Conservation (phyloP, 176 grass and related monocot species). For the Otatea glauca region DNA sequence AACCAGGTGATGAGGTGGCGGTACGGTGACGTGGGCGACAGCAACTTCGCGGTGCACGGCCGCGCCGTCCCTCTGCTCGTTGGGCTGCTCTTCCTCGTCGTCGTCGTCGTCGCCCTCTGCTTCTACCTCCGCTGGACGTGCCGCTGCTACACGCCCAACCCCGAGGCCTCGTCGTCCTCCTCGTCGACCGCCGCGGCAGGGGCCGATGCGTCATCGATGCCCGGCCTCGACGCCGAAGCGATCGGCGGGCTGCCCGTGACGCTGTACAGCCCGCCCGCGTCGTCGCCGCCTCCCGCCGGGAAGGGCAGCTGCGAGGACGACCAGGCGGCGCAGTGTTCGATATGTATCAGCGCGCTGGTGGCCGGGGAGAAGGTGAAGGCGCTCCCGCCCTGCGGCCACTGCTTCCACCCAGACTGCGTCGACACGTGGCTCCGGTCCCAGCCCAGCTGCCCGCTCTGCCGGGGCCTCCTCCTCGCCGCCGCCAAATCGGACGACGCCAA, state of each 20-base stretch:
- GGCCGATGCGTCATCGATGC: background rate
- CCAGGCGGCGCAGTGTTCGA: constrained; percentile 61
- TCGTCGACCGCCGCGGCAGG: background rate
- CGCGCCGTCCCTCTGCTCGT: constrained; percentile 43
- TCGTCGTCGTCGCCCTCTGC: constrained; percentile 48
- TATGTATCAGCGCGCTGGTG: constrained; percentile 67
- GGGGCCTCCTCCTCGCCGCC: constrained; percentile 40
- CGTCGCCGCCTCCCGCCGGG: background rate
- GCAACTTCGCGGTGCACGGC: constrained; percentile 62
- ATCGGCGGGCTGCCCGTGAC: constrained; percentile 54
- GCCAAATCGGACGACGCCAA: constrained; percentile 28
- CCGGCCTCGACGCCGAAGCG: constrained; percentile 47
- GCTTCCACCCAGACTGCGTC: constrained; percentile 89
- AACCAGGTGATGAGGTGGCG: constrained; percentile 43
- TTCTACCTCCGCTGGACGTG: constrained; percentile 55
- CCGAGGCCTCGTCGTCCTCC: background rate
- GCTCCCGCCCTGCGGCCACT: constrained; percentile 69
- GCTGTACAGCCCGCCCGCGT: constrained; percentile 31
- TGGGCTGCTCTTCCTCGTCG: constrained; percentile 34
- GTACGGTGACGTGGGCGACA: constrained; percentile 61
- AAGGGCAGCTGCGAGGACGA: background rate
- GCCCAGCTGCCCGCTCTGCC: constrained; percentile 78
- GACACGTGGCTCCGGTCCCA: constrained; percentile 72
- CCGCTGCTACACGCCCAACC: constrained; percentile 24
- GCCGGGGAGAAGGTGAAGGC: constrained; percentile 80